Conservation (phyloP, 306 rosid species). For the Casuarina equisetifolia region DNA sequence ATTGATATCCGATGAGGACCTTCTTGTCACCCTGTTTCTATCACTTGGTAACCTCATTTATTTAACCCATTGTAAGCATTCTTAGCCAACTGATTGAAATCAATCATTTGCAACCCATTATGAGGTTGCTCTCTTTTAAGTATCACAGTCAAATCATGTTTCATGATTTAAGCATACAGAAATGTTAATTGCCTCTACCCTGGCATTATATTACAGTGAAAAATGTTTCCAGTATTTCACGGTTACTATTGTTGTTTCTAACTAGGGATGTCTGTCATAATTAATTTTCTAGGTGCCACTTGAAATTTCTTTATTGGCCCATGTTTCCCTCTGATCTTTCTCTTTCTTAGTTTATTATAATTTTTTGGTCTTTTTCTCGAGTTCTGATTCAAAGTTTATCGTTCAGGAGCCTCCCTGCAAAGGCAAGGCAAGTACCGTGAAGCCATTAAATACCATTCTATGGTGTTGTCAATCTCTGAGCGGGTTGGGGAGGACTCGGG, state of each 20-base stretch:
- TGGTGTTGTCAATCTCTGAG: slow-evolving; percentile 77
- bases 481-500: slow-evolving; percentile 90
- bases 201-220: background rate
- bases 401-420: slow-evolving; percentile 88
- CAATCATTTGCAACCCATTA: background rate
- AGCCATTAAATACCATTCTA: slow-evolving; percentile 80
- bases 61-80: background rate
- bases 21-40: background rate
- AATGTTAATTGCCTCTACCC: background rate
- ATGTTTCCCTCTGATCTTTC: background rate
- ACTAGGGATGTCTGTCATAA: background rate
- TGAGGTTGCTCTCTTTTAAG: background rate
- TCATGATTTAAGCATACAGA: background rate
- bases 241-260: background rate
- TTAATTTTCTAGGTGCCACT: background rate
- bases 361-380: background rate
- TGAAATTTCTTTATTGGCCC: background rate
- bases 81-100: background rate
- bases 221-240: background rate
- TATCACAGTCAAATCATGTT: background rate
- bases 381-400: slow-evolving; percentile 3
- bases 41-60: background rate
- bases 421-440: slow-evolving; percentile 85
- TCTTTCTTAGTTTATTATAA: background rate
- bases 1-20: background rate